Evolutionary conservation across 768 basidiomycete genomes (phyloP), one percentile per base, ranked within the genome.

Genomic region (Suillus discolor): DNA sequence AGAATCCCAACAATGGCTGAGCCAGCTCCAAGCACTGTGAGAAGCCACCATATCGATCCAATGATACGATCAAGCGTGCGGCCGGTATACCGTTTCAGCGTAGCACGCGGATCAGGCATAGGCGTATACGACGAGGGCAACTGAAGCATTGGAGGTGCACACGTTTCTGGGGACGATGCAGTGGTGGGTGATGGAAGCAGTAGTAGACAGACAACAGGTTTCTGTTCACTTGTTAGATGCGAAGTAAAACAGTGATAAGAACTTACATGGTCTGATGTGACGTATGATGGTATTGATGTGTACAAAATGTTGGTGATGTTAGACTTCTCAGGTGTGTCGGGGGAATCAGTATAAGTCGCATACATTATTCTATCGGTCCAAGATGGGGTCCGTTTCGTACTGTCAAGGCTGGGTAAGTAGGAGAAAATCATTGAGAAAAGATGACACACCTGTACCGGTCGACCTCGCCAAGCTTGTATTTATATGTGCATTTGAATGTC

Each of bases 351-450:
- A 72, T 88, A 81, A 6, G 92, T 93, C 15, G 92, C 84, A 72
- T 94, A 97, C 72, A 98, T 80, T 53, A 99, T 85, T 54, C 97
- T 85, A 77, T 99, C 97, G 36, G 96, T 97, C 92, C 94, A 99
- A 25, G 95, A 88, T 0, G 97, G 96, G 2, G 82, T 83, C 12
- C 97, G 89, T 72, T 87, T 90, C 13, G 77, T 74, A 72, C 92
- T 92, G 57, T 28, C 68, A 41, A n/a, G 20, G 55, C 36, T 34
- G 23, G 34, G 23, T 39, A 20, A 4, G 47, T 44, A 28, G 20
- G 8, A 34, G 60, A 57, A 57, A 34, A 34, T n/a, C 9, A 23
- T 23, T 59, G 51, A 44, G 61, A 39, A 64, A 57, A 64, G 42
- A 60, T 54, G 0, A 74, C 85, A 28, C 66, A 93, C 92, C 84